A percentile compares a stretch with the other conserved stretches of the same genome.
phyloP scores from a whole-genome alignment of 192 early-diverging fungal genomes.

The Coemansia sp. region DNA sequence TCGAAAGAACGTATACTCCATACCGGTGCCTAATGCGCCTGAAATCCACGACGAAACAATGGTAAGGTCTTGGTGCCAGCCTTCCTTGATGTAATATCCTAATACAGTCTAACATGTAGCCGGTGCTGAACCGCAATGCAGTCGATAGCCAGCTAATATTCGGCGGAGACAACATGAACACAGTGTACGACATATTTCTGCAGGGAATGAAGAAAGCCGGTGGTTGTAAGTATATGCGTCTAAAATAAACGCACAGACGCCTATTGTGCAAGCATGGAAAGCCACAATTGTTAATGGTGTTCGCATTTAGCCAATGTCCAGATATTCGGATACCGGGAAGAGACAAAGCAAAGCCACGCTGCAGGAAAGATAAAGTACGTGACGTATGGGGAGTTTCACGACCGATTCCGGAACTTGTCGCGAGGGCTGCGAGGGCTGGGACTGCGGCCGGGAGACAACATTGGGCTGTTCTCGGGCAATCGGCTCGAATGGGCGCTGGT shows the following conservation, averaged over 20 bases:
- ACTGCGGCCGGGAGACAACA: conserved; percentile 42
- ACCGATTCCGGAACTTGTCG: conserved; percentile 43
- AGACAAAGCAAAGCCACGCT: neutral
- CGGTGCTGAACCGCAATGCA: conserved; percentile 47
- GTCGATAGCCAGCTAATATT: conserved; percentile 54
- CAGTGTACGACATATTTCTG: conserved; percentile 76
- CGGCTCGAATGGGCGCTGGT: conserved; percentile 57
- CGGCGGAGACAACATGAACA: conserved; percentile 56
- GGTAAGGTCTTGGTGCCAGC: conserved; percentile 19
- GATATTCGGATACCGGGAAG: conserved; percentile 42
- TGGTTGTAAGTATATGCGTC: conserved; percentile 37
- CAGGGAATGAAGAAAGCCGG: conserved; percentile 66
- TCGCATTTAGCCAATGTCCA: conserved; percentile 32
- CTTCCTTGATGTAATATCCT: neutral
- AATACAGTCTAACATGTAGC: conserved; percentile 16
- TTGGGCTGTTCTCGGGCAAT: conserved; percentile 62
- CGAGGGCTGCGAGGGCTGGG: conserved; percentile 46
- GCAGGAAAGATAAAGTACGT: conserved; percentile 58
- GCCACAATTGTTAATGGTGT: no score
- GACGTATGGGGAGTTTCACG: conserved; percentile 59
- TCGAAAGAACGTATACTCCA: conserved; percentile 37
- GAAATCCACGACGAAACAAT: conserved; percentile 44
- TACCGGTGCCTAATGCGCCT: conserved; percentile 43
- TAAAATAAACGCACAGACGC: neutral
- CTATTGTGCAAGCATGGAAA: no score